phyloP scores from a whole-genome alignment of 441 rosid genomes.

The Sinapis alba region DNA sequence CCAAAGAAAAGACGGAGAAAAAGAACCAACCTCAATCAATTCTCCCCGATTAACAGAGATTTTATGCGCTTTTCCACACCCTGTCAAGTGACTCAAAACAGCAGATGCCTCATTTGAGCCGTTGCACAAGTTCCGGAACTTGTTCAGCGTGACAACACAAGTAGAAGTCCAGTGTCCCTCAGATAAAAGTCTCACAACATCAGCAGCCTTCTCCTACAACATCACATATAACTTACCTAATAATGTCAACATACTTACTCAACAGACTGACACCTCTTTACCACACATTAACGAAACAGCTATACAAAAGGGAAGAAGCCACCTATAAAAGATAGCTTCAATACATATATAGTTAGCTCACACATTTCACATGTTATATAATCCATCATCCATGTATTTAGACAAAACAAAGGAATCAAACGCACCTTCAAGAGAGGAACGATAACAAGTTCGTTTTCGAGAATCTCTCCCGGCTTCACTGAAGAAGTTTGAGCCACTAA shows the following conservation, averaged over 20 bases:
- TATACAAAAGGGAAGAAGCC: background rate
- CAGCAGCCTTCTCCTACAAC: conserved; percentile 66
- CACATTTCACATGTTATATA: background rate
- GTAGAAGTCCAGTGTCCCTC: conserved; percentile 80
- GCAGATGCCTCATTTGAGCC: conserved; percentile 63
- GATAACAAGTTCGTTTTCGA: conserved; percentile 51
- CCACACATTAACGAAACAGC: background rate
- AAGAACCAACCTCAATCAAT: conserved; percentile 54
- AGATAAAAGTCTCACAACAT: conserved; percentile 56
- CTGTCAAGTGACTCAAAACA: conserved; percentile 66
- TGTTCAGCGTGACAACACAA: conserved; percentile 64
- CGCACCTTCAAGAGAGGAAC: conserved; percentile 60
- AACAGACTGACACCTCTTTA: background rate
- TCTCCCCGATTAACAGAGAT: conserved; percentile 58
- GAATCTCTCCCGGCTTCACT: conserved; percentile 45
- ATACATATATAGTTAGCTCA: background rate
- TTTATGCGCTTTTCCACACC: conserved; percentile 60
- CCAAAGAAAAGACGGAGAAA: background rate
- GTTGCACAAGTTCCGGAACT: conserved; percentile 64
- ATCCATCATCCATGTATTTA: background rate
- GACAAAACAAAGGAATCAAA: background rate
- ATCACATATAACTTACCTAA: background rate
- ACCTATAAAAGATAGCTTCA: background rate
- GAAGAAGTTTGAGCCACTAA: conserved; percentile 51
- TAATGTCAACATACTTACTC: background rate